phyloP scores from a whole-genome alignment of 192 early-diverging fungal genomes.

The Mortierella antarctica region DNA sequence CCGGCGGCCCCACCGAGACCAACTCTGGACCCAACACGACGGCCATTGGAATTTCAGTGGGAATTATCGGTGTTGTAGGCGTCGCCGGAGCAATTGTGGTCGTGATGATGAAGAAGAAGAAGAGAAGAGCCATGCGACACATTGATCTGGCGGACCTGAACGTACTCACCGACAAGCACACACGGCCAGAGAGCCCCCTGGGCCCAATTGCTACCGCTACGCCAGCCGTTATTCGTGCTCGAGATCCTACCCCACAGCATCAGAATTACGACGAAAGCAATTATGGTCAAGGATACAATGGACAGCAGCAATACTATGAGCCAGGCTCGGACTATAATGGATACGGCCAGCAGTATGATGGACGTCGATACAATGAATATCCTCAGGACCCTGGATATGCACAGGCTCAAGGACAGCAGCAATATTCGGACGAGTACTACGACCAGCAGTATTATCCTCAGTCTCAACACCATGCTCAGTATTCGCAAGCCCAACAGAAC shows the following conservation, averaged over 20 bases:
- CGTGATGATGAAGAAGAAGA: constrained; percentile 31
- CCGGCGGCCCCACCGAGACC: neutral
- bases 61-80: constrained; percentile 32
- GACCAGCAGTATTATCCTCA: too few relatives aligned
- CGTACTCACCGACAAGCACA: neutral
- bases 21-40: constrained; percentile 10
- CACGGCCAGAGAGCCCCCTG: neutral
- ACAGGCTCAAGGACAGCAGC: too few relatives aligned
- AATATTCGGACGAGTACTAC: too few relatives aligned
- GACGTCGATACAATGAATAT: constrained; percentile 13
- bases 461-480: too few relatives aligned
- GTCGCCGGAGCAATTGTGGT: constrained; percentile 24
- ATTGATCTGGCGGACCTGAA: neutral
- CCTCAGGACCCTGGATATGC: neutral
- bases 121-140: neutral
- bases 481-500: too few relatives aligned
- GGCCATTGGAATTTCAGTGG: constrained; percentile 36
- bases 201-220: constrained; percentile 36
- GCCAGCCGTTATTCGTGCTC: constrained; percentile 1
- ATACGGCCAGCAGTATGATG: constrained; percentile 28
- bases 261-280: too few relatives aligned
- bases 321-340: neutral
- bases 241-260: constrained; percentile 1
- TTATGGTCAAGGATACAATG: constrained; percentile 11
- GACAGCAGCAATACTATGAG: neutral